Base-by-base conservation (phyloP, 225 moss, liverwort and hornwort species). In the Rhytidiadelphus loreus region DNA sequence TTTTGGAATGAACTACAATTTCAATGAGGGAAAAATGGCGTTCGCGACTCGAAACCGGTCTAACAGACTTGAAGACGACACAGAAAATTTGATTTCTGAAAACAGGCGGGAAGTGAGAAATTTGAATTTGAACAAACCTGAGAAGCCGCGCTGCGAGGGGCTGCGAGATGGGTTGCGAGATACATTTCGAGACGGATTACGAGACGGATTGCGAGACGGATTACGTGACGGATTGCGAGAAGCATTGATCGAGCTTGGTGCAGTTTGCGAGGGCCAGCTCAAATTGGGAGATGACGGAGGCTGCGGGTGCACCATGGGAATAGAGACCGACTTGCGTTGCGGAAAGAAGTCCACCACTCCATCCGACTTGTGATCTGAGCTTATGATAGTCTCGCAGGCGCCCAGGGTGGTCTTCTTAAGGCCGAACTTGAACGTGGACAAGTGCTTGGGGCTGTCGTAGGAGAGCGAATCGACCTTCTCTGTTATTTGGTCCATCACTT, bases 381-480 rank as follows among this genome's bases (percentile, higher is more conserved):
- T 91, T 18, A 79, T 92, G 83, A 92, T 92, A 44, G 92, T 92
- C 85, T 91, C 92, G 79, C 91, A 91, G 10, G 91, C 93, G 77
- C 89, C 93, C 43, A 90, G 82, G 58, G 90, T 93, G 39, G 93
- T 89, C 82, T 93, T 94, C 79, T 94, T 94, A 26, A 93, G 83
- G 69, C 94, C 94, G 50, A 94, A 94, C 73, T 94, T 94, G 88
- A 94, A 94, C 8, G 94, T 93, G 25, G 94, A 94, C 85, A 94
- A 89, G 85, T 94, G 90, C 72, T 93, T 93, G 61, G 92, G 92
- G 78, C 91, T 93, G 81, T 93, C 92, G 35, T 88, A 93, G 4
- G 93, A 93, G 53, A 92, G 82, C 9, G 91, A 93, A 18, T 92
- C 91, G 14, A 93, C 94, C 55, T 87, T 90, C 92, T 94, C 94